Evolutionary conservation across 352 stramenopile genomes (phyloP), one percentile per base, ranked within the genome.

Genomic region (Pythium rhizo-oryzae): DNA sequence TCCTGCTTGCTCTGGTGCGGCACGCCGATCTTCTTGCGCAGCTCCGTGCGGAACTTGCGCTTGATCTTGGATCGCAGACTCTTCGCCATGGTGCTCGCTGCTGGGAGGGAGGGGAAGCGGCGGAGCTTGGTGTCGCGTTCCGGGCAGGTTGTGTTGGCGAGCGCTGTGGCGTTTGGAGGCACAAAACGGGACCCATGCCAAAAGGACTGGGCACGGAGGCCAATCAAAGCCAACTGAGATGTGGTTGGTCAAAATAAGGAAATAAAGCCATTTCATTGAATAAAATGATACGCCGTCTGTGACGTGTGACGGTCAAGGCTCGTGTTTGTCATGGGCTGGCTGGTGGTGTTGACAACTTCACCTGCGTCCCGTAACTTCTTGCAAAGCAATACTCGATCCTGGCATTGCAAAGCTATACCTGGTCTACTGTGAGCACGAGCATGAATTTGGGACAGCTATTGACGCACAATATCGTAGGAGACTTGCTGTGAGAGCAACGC

Each of bases 51-150:
- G 80, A 93, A 96, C 76, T 87, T 89, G 71, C 87, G 85, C 83
- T 96, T 96, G 77, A 96, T 92, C 80, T 96, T 96, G 59, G 87
- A 96, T 70, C 87, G 85, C 75, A 96, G 73, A 82, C 82, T 90
- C 84, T 96, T 96, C 58, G 85, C 87, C 87, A 96, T 96, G 62
- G 69, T 88, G 47, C 53, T 68, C 37, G 23, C 28, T 33, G 28
- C 28, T 33, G 25, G 15, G 30, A 47, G 21, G 8, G n/a, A 25
- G 15, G 12, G 44, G 8, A 58, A 39, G 13, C 18, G 39, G 56
- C 25, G 46, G 24, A 19, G 46, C 57, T 63, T 30, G 57, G 30
- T 47, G 23, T 39, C 37, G 23, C 46, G 25, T 56, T n/a, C 35
- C 23, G 59, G 58, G 59, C 24, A 33, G 59, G 59, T 33, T 37